Percentiles rank a stretch among this genome's conserved stretches.
Evolutionary conservation across 441 rosid genomes (phyloP).

Genomic region (Erodium texanum): DNA sequence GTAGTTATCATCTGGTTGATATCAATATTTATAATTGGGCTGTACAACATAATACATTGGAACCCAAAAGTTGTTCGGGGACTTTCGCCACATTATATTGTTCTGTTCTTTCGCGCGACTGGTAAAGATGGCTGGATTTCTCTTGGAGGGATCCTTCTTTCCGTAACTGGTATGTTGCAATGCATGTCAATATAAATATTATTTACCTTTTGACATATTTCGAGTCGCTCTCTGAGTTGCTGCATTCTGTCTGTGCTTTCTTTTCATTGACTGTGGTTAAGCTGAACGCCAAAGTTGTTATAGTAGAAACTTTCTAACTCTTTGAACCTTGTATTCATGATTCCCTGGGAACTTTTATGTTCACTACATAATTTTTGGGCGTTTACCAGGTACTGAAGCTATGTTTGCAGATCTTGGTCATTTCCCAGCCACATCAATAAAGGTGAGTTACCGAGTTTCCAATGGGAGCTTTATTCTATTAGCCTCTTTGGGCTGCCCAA

Average conservation of each 20-base stretch:
- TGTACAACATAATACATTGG: constrained; percentile 64
- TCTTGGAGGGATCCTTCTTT: constrained; percentile 86
- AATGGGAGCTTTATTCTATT: too few relatives aligned
- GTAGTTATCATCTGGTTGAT: constrained; percentile 69
- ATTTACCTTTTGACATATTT: neutral
- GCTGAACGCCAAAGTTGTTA: neutral
- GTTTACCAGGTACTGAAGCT: constrained; percentile 81
- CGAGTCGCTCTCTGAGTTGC: neutral
- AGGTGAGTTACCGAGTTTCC: constrained; percentile 46
- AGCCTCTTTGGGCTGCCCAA: neutral
- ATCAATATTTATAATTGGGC: constrained; percentile 55
- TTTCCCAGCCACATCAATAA: constrained; percentile 71
- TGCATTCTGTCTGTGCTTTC: neutral
- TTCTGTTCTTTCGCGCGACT: constrained; percentile 54
- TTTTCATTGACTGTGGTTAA: neutral
- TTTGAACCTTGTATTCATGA: neutral
- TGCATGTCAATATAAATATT: constrained; percentile 11
- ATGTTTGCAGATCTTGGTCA: constrained; percentile 96
- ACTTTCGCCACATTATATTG: constrained; percentile 63
- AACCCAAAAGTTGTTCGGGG: constrained; percentile 65
- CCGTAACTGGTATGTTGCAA: constrained; percentile 59
- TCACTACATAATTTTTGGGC: constrained; percentile 20
- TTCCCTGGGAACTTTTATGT: neutral
- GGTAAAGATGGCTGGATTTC: constrained; percentile 90
- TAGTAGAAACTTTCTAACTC: neutral